Evolutionary conservation across 331 rosid species (phyloP), one percentile per base, ranked within the genome.

Genomic region (Malus hybrid): DNA sequence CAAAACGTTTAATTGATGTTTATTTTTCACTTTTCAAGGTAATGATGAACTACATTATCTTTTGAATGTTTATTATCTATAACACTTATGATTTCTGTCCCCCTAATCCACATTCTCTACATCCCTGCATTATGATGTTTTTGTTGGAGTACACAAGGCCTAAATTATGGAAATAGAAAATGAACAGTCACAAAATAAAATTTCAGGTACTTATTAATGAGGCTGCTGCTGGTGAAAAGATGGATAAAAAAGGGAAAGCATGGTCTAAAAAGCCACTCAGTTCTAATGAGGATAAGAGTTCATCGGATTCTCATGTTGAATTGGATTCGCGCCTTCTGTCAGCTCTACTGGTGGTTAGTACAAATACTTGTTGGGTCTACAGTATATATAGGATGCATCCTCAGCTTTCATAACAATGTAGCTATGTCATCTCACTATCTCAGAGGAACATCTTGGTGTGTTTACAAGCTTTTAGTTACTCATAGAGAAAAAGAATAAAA

Each of bases 21-120:
- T 94, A 94, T 74, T 94, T 94, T 85, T 96, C 89, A 24, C 87
- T 94, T 80, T 94, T 94, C 84, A 94, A 92, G 99, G 99, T 94
- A 91, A 56, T 31, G 5, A 19, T 57, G 71, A 46, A 65, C 74
- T 79, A 8, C n/a, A 34, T 68, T 70, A 63, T 12, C 8, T 74
- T 32, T 24, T 65, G 27, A 20, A n/a, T 34, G 11, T 33, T 34
- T 16, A 66, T 36, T 18, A 15, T 75, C 6, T 9, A 50, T 22
- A 56, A 63, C 33, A 31, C 10, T 34, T n/a, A 16, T 50, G 55
- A 8, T 61, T 29, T 22, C 34, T 19, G 32, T 13, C 20, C 22
- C 19, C 28, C 36, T 8, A 63, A 15, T 14, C n/a, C 73, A 29
- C 36, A 14, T 60, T 7, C 39, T 28, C 5, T 20, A 9, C 1